Evolutionary conservation across 1,284 basidiomycete genomes (phyloP).

Genomic region (Leccinum angustisporum): DNA sequence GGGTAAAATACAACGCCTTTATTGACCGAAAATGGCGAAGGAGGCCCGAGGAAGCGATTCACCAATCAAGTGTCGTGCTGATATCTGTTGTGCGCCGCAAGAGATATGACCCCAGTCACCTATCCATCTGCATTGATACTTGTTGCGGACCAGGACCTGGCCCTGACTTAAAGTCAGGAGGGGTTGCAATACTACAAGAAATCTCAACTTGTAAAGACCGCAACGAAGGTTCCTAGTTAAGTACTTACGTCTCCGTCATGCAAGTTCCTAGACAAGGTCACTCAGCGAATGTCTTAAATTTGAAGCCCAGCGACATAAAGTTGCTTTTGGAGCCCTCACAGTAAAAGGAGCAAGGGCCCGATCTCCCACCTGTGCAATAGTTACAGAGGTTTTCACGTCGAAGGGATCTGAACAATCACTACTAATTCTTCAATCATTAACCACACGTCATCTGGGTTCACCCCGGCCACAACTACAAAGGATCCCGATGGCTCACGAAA

Average conservation of each 20-base stretch:
- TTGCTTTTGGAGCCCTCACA: not conserved
- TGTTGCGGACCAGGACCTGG: not conserved
- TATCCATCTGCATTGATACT: not conserved
- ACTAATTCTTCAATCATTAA: not conserved
- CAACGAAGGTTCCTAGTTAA: too few relatives aligned
- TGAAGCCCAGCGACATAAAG: not conserved
- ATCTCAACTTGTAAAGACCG: not conserved
- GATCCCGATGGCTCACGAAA: not conserved
- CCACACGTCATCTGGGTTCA: accelerated
- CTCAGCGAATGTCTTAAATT: not conserved
- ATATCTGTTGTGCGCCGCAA: not conserved
- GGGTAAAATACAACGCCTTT: not conserved
- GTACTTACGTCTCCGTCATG: not conserved
- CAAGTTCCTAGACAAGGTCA: not conserved
- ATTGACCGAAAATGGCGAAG: not conserved
- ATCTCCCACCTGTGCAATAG: too few relatives aligned
- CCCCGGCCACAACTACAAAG: not conserved
- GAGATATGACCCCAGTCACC: slow-evolving; percentile 2
- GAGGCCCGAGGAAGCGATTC: not conserved
- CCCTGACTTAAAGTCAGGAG: not conserved
- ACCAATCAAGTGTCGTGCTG: not conserved
- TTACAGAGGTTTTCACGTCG: not conserved
- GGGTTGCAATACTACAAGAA: not conserved
- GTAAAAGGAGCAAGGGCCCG: too few relatives aligned
- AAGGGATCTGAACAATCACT: not conserved